phyloP scores from a whole-genome alignment of 345 rosid species.

The Dovyalis caffra region DNA sequence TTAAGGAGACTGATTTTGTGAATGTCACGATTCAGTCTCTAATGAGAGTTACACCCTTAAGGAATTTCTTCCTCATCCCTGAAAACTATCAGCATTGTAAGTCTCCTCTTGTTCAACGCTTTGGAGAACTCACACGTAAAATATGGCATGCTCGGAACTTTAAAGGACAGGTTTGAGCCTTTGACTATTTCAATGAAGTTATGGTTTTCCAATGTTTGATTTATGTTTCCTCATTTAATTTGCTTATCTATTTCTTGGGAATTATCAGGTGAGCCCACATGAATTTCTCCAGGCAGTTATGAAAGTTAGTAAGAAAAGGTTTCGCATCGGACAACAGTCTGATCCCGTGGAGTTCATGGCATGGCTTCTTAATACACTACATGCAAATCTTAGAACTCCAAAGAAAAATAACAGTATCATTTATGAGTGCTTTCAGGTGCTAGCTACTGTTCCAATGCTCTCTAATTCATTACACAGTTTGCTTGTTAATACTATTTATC shows the following conservation, averaged over 20 bases:
- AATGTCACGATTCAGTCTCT: slow-evolving; percentile 93
- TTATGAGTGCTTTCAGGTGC: slow-evolving; percentile 90
- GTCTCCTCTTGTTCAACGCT: slow-evolving; percentile 88
- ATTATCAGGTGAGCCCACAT: slow-evolving; percentile 91
- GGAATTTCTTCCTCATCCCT: slow-evolving; percentile 91
- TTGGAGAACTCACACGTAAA: slow-evolving; percentile 91
- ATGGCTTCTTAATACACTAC: slow-evolving; percentile 95
- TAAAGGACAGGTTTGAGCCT: slow-evolving; percentile 81
- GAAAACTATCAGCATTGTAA: slow-evolving; percentile 77
- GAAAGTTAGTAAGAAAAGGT: slow-evolving; percentile 87
- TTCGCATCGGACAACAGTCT: slow-evolving; percentile 85
- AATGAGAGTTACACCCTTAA: slow-evolving; percentile 88
- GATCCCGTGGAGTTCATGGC: slow-evolving; percentile 97
- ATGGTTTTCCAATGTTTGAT: neutral
- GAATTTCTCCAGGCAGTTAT: slow-evolving; percentile 97
- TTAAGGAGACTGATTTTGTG: slow-evolving; percentile 93
- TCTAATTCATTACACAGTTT: neutral
- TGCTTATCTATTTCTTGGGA: neutral
- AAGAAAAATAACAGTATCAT: slow-evolving; percentile 72
- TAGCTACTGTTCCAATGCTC: neutral
- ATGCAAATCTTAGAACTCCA: slow-evolving; percentile 59
- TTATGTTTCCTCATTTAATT: slow-evolving; percentile 8
- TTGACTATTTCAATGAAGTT: slow-evolving; percentile 4
- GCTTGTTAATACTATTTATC: neutral
- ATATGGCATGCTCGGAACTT: slow-evolving; percentile 97